Evolutionary conservation across 129 eudicot genomes (phyloP).

Genomic region (Dittrichia graveolens): DNA sequence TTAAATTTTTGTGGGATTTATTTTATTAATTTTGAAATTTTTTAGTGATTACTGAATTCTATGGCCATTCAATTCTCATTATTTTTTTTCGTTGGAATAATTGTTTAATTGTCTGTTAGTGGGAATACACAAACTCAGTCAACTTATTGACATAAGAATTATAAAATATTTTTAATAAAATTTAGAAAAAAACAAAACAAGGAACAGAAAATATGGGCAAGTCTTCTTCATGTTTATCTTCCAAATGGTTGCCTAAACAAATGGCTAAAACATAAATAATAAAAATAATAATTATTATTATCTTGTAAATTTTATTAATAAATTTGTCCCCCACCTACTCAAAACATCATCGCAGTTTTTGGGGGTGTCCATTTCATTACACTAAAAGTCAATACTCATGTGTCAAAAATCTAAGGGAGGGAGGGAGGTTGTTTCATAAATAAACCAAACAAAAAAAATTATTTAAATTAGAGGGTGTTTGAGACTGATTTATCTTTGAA

Average conservation of each 20-base stretch:
- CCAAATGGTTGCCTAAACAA: conserved; percentile 7
- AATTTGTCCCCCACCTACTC: conserved; percentile 31
- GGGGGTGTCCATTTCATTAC: conserved; percentile 23
- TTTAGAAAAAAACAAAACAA: neutral
- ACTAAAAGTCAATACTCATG: neutral
- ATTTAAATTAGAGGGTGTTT: no score
- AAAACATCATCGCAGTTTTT: conserved; percentile 21
- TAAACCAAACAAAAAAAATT: no score
- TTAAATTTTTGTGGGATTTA: neutral
- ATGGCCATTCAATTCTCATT: neutral
- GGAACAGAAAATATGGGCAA: neutral
- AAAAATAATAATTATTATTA: conserved; percentile 2
- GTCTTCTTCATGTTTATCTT: neutral
- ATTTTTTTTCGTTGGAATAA: neutral
- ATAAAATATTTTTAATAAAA: neutral
- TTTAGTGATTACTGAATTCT: neutral
- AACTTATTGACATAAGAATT: conserved; percentile 22
- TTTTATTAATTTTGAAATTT: neutral
- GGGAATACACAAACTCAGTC: conserved; percentile 22
- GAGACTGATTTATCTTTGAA: no score
- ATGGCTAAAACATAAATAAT: neutral
- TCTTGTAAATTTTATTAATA: neutral
- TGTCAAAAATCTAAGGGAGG: neutral
- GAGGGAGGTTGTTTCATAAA: neutral
- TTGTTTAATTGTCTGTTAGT: conserved; percentile 15